phyloP scores from a whole-genome alignment of 176 grass and related monocot species.

The Avena insularis region DNA sequence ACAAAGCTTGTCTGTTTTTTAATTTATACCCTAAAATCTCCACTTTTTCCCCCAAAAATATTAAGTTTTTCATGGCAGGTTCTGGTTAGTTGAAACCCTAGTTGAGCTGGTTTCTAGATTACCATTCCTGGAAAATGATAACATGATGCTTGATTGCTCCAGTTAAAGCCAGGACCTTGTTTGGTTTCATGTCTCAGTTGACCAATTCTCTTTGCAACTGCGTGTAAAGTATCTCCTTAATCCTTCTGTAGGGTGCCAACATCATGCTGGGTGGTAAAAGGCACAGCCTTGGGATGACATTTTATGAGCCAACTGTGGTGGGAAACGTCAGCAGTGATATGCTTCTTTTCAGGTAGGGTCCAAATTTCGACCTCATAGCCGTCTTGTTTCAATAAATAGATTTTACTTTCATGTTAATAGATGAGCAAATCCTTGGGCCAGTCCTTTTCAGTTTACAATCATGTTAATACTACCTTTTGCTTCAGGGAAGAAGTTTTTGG shows the following conservation, averaged over 20 bases:
- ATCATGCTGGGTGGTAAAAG: conserved; percentile 89
- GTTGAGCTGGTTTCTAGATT: background rate
- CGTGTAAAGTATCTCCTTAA: conserved; percentile 29
- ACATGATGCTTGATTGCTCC: background rate
- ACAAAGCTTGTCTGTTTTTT: conserved; percentile 7
- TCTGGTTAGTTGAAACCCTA: background rate
- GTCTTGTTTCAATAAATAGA: conserved; percentile 33
- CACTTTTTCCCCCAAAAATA: background rate
- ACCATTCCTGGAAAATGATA: background rate
- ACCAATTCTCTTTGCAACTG: background rate
- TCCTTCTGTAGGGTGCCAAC: conserved; percentile 78
- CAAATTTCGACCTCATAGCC: background rate
- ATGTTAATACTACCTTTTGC: conserved; percentile 36
- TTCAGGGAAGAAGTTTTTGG: conserved; percentile 96
- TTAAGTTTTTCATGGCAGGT: background rate
- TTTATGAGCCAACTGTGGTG: conserved; percentile 96
- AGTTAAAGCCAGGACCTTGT: background rate
- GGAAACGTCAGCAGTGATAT: conserved; percentile 85
- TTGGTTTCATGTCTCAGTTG: conserved; percentile 7
- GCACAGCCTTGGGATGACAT: conserved; percentile 86
- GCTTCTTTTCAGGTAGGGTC: conserved; percentile 85
- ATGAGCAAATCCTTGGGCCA: conserved; percentile 18
- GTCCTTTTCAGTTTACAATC: conserved; percentile 16
- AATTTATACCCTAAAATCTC: background rate
- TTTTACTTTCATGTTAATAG: conserved; percentile 43